Evolutionary conservation across 1,284 basidiomycete genomes (phyloP).

Genomic region (Puccinia hordei): DNA sequence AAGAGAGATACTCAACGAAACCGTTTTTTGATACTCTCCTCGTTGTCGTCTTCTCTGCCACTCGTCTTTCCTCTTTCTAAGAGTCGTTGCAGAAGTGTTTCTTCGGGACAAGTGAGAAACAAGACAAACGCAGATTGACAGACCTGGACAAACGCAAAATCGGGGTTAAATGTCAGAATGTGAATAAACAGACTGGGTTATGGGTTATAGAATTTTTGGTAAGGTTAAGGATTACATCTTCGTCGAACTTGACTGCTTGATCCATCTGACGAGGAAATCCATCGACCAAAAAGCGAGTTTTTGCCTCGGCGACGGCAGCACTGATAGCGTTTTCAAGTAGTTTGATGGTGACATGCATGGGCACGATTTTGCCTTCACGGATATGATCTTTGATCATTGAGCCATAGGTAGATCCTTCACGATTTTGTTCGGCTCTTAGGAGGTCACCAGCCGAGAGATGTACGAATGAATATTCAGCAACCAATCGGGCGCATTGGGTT

Average conservation of each 20-base stretch:
- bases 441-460: constrained; percentile 98
- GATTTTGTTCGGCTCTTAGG: constrained; percentile 86
- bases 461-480: constrained; percentile 84
- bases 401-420: constrained; percentile 81
- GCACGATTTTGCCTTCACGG: constrained; percentile 89
- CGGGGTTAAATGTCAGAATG: background rate
- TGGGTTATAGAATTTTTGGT: background rate
- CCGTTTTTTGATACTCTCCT: constrained; percentile 91
- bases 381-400: constrained; percentile 86
- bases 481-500: constrained; percentile 86
- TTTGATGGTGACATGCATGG: constrained; percentile 94
- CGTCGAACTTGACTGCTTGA: constrained; percentile 90
- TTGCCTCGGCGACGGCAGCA: constrained; percentile 66
- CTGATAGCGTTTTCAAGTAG: constrained; percentile 91
- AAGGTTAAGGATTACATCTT: constrained; percentile 66
- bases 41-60: constrained; percentile 93
- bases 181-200: background rate
- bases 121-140: constrained; percentile 78
- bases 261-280: constrained; percentile 99
- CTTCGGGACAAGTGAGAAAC: constrained; percentile 86
- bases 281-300: constrained; percentile 89
- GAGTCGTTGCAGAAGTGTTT: constrained; percentile 82
- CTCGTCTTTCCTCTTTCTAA: constrained; percentile 89
- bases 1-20: constrained; percentile 69
- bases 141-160: constrained; percentile 64